Conservation (phyloP, 257 asterid species). For the Solanum tacnaense region DNA sequence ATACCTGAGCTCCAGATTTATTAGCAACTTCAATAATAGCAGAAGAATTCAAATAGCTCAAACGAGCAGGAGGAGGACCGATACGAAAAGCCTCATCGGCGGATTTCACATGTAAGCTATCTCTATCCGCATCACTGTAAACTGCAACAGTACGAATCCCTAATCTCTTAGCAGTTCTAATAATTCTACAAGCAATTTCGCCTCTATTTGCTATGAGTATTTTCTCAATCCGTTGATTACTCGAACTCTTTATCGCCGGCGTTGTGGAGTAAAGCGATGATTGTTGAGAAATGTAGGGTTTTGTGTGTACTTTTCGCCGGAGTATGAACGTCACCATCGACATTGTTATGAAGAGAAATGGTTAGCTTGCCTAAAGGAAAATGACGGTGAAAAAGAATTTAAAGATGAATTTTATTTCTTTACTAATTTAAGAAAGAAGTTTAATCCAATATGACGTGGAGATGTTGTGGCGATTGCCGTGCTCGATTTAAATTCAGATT, state of each 20-base stretch:
- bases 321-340: slow-evolving; percentile 31
- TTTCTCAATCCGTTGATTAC: slow-evolving; percentile 45
- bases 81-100: slow-evolving; percentile 92
- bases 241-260: slow-evolving; percentile 7
- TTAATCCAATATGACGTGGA: background rate
- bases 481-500: background rate
- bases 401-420: background rate
- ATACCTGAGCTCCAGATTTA: slow-evolving; percentile 80
- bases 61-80: slow-evolving; percentile 93
- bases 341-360: slow-evolving; percentile 17
- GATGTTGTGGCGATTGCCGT: background rate
- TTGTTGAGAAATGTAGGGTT: background rate
- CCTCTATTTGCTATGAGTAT: slow-evolving; percentile 85
- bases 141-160: slow-evolving; percentile 89
- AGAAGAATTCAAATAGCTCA: slow-evolving; percentile 70
- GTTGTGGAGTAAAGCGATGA: slow-evolving; percentile 37
- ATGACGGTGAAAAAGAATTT: background rate
- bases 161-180: slow-evolving; percentile 63
- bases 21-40: slow-evolving; percentile 70
- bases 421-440: background rate
- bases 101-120: slow-evolving; percentile 71
- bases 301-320: slow-evolving; percentile 28
- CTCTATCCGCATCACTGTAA: slow-evolving; percentile 80
- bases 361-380: background rate
- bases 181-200: slow-evolving; percentile 91